These are phyloP conservation scores for Pythium brachiatum DNA, from an alignment of 352 stramenopile genomes.

Conservation along the genomic window DNA sequence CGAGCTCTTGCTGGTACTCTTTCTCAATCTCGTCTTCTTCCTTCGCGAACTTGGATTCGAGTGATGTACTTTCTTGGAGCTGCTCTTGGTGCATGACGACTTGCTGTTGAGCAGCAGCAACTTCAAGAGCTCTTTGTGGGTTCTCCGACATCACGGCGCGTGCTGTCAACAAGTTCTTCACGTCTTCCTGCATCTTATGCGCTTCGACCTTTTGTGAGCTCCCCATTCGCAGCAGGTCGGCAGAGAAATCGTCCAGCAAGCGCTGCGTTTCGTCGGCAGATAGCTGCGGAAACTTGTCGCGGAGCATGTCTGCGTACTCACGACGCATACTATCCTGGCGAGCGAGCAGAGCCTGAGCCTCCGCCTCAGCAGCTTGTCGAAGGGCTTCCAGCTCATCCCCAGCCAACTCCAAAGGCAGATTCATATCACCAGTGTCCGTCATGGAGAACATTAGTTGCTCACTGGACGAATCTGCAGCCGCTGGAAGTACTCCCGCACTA, in stretches of 20 bases:
- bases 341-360: slow-evolving; percentile 7
- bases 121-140: background rate
- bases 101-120: slow-evolving; percentile 9
- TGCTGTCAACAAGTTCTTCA: slow-evolving; percentile 35
- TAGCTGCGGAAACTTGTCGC: slow-evolving; percentile 41
- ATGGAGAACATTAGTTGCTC: background rate
- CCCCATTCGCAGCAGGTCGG: slow-evolving; percentile 44
- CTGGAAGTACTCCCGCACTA: background rate
- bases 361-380: slow-evolving; percentile 10
- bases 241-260: slow-evolving; percentile 49
- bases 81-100: slow-evolving; percentile 57
- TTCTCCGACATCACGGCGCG: slow-evolving; percentile 21
- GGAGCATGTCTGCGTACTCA: slow-evolving; percentile 44
- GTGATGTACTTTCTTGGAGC: slow-evolving; percentile 35
- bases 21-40: slow-evolving; percentile 29
- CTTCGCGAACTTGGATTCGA: slow-evolving; percentile 54
- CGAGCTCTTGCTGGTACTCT: slow-evolving; percentile 27
- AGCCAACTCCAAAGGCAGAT: background rate
- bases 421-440: background rate
- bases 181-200: slow-evolving; percentile 40
- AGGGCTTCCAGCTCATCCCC: slow-evolving; percentile 10
- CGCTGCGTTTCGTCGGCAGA: slow-evolving; percentile 43
- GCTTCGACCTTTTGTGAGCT: slow-evolving; percentile 47
- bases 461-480: background rate
- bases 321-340: slow-evolving; percentile 29